These are phyloP conservation scores for Raphanus hybrid DNA, from an alignment of 441 rosid genomes.

Conservation along the genomic window DNA sequence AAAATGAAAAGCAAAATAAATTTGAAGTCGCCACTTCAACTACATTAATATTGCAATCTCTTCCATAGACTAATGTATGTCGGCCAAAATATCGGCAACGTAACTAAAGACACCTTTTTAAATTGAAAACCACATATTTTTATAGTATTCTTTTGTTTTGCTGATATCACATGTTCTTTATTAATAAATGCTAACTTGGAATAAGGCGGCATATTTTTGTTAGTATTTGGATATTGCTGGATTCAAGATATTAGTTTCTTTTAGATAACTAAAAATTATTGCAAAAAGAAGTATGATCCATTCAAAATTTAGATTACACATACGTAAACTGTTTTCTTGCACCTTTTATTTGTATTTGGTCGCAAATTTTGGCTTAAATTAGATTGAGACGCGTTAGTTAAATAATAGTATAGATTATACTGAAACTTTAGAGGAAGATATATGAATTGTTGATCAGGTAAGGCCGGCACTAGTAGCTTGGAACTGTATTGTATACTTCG, in stretches of 20 bases:
- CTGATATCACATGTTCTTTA: slow-evolving; percentile 9
- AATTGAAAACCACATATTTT: not conserved
- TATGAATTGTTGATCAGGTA: too few species aligned
- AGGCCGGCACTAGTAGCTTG: too few species aligned
- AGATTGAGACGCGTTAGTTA: not conserved
- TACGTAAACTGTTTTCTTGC: not conserved
- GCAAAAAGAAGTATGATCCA: not conserved
- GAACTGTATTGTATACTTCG: too few species aligned
- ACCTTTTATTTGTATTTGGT: not conserved
- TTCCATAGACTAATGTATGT: slow-evolving; percentile 13
- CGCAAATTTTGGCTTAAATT: not conserved
- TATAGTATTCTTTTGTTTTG: not conserved
- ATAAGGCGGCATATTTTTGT: not conserved
- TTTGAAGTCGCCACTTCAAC: slow-evolving; percentile 1
- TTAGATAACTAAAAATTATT: not conserved
- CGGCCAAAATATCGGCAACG: slow-evolving; percentile 21
- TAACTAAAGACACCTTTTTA: slow-evolving; percentile 6
- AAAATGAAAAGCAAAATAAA: too few species aligned
- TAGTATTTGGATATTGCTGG: not conserved
- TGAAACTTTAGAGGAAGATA: too few species aligned
- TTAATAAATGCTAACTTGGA: slow-evolving; percentile 11
- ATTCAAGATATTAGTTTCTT: slow-evolving; percentile 2
- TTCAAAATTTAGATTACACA: not conserved
- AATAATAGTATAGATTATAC: not conserved
- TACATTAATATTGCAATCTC: slow-evolving; percentile 2